phyloP scores from a whole-genome alignment of 164 flowering plant species.

The Macadamia tetraphylla region DNA sequence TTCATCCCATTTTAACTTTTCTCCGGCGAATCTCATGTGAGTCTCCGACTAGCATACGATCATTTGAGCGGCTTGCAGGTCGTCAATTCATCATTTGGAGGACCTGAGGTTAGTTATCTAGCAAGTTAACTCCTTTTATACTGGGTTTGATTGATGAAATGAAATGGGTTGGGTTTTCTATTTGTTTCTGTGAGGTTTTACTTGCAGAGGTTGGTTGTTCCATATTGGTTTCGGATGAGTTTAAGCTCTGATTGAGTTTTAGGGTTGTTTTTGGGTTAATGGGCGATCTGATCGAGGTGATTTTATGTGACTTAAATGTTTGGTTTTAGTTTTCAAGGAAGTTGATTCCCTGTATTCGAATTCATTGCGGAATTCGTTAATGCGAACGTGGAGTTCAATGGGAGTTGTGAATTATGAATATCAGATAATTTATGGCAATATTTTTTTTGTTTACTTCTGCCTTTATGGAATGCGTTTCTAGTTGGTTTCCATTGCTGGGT shows the following conservation, averaged over 20 bases:
- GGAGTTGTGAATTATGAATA: not conserved
- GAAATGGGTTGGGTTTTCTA: conserved; percentile 5
- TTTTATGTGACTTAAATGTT: not conserved
- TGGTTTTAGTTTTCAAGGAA: not conserved
- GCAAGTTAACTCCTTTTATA: not conserved
- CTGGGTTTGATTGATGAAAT: not conserved
- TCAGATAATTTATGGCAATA: no score
- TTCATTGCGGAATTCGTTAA: not conserved
- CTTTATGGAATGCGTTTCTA: not conserved
- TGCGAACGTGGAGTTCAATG: not conserved
- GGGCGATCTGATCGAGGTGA: conserved; percentile 16
- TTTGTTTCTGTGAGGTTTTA: no score
- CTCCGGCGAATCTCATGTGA: not conserved
- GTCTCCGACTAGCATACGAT: conserved; percentile 6
- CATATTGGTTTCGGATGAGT: no score
- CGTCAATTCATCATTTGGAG: not conserved
- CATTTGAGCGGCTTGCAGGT: not conserved
- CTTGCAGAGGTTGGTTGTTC: no score
- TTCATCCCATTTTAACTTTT: not conserved
- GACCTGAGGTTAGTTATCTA: conserved; percentile 4
- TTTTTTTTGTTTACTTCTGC: not conserved
- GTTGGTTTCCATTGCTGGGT: not conserved
- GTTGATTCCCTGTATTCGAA: not conserved
- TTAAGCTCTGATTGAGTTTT: conserved; percentile 7
- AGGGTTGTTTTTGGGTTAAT: not conserved